Base-by-base conservation (phyloP, 371 early-diverging fungal species). In the Mortierella sp. region DNA sequence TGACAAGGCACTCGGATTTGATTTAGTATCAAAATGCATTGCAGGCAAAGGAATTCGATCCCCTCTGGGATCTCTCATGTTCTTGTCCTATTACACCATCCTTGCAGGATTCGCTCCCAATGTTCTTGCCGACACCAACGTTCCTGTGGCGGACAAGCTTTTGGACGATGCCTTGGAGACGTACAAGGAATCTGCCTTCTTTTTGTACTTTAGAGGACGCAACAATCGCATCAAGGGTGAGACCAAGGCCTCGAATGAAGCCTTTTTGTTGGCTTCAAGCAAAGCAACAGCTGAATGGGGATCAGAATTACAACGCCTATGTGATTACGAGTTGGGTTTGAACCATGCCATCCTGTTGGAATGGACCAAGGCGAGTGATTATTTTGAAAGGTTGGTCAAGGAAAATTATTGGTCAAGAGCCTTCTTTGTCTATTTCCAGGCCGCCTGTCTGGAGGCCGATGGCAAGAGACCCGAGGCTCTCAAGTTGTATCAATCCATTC, bases 381-480 rank as follows among this genome's bases (percentile, higher is more conserved):
- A 80, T 46, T 89, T 89, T 71, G 84, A 86, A 19, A 72, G 83
- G 30, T 74, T 91, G 16, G 80, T 80, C 28, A 72, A 80, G 25
- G 85, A 86, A 55, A 80, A 85, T 52, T 91, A 91, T 57, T 89
- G 91, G 87, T 88, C 89, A 15, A 84, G 82, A 12, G 87, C 86
- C 0, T 88, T 89, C 61, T 85, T 85, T 47, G 80, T 86, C 46
- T 91, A 89, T 64, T 84, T 89, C 65, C 85, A 84, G 19, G 91
- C 89, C 6, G 88, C 88, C 4, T 86, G 88, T 30, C 66, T 82
- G 16, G 88, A 86, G 55, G 87, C 85, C 67, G 55, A 82, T 29
- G 89, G 89, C 2, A 72, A 84, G 21, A 81, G 85, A 26, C 80
- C 83, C 1, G 86, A 88, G 29, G 87, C 86, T 15, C 81, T 88